These are phyloP conservation scores for Candida tropicalis DNA, from an alignment of 1,139 yeast genomes.

Conservation along the genomic window DNA sequence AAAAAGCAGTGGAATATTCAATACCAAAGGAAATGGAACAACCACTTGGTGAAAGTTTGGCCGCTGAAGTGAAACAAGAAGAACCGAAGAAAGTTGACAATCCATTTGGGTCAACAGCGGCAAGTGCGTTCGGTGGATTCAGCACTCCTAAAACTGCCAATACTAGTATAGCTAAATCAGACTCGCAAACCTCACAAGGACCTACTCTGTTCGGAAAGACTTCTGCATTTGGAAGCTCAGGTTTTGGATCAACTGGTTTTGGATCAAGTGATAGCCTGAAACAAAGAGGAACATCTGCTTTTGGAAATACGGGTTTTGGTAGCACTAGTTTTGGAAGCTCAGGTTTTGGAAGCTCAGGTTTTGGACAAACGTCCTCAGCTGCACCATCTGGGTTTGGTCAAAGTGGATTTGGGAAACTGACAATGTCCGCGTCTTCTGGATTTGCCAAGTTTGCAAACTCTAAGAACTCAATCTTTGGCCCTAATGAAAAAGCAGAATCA, in stretches of 20 bases:
- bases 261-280: conserved; percentile 13
- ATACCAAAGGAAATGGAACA: neutral
- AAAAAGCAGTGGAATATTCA: conserved; percentile 17
- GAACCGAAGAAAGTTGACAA: conserved; percentile 6
- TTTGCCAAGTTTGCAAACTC: conserved; percentile 15
- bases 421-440: conserved; percentile 11
- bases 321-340: conserved; percentile 13
- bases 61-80: neutral
- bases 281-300: conserved; percentile 14
- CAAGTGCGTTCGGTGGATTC: conserved; percentile 13
- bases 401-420: conserved; percentile 11
- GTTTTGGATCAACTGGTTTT: conserved; percentile 19
- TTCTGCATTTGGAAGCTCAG: neutral
- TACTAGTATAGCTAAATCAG: neutral
- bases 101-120: conserved; percentile 19
- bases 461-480: neutral
- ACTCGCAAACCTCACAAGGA: conserved; percentile 3
- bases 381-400: conserved; percentile 7
- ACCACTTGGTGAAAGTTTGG: neutral
- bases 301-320: conserved; percentile 21
- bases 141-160: neutral
- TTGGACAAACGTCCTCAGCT: conserved; percentile 13
- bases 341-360: conserved; percentile 12
- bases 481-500: conserved; percentile 3
- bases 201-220: conserved; percentile 6